Conservation (phyloP, 148 eudicot species). For the Pharnaceum exiguum region DNA sequence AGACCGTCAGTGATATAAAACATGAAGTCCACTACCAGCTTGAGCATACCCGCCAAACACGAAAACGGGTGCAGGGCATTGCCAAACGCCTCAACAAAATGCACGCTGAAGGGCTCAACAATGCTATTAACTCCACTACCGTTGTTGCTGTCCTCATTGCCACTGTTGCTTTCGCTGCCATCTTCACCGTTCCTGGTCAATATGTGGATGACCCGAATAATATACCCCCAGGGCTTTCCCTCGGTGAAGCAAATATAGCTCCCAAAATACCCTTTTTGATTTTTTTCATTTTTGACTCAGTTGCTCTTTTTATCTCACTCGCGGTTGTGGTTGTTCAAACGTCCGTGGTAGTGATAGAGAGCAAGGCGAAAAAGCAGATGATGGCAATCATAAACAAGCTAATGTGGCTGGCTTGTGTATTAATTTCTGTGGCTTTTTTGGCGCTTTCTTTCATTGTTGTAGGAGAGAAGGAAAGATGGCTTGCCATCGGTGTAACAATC, state of each 20-base stretch:
- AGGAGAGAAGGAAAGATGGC: slow-evolving; percentile 55
- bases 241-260: slow-evolving; percentile 75
- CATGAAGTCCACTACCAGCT: slow-evolving; percentile 79
- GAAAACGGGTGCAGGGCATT: slow-evolving; percentile 63
- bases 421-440: slow-evolving; percentile 67
- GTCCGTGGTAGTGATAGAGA: slow-evolving; percentile 72
- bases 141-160: slow-evolving; percentile 82
- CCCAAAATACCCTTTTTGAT: slow-evolving; percentile 42
- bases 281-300: slow-evolving; percentile 61
- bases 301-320: slow-evolving; percentile 77
- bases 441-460: slow-evolving; percentile 70
- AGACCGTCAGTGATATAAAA: slow-evolving; percentile 80
- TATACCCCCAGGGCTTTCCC: slow-evolving; percentile 47
- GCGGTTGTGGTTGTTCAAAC: slow-evolving; percentile 87
- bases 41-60: slow-evolving; percentile 66
- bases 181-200: slow-evolving; percentile 71
- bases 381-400: slow-evolving; percentile 86
- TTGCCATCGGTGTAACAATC: slow-evolving; percentile 62
- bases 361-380: slow-evolving; percentile 91
- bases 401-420: slow-evolving; percentile 83
- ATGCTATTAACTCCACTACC: slow-evolving; percentile 75
- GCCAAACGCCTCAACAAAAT: slow-evolving; percentile 70
- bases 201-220: slow-evolving; percentile 48
- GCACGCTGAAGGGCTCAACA: slow-evolving; percentile 78
- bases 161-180: slow-evolving; percentile 82